Base-by-base conservation (phyloP, 768 basidiomycete species). In the Chalciporus piperatus region DNA sequence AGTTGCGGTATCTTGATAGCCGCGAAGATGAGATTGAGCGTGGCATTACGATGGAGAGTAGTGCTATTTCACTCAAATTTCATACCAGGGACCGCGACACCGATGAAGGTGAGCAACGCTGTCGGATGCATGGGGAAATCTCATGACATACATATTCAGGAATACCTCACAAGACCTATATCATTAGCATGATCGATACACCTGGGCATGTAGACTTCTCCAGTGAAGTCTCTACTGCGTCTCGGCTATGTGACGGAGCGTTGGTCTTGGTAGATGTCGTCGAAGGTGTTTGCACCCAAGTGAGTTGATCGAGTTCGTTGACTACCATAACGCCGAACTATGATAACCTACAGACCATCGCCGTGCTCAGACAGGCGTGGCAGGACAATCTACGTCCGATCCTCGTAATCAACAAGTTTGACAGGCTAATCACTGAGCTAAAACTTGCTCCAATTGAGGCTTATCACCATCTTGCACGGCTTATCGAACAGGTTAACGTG, bases 151-250 rank as follows among this genome's bases (percentile, higher is more conserved):
- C 66, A 56, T 65, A 58, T 62, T 60, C 63, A 88, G 88, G 69
- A 66, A 77, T 68, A 68, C 70, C 71, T 47, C 74, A 80, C 23
- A 87, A 76, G 64, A 87, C 84, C 20, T 97, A 89, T 71, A 77
- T 88, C 41, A 81, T 98, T 48, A 98, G 97, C 66, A 87, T 98
- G 79, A 96, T 99, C 56, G 97, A 99, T 69, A 98, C 97, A 0
- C 97, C 97, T 14, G 97, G 97, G 4, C 97, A 99, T 72, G 96
- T 99, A 20, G 97, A 98, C 69, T 99, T 99, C 60, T 95, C 94
- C 0, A 93, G 87, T 49, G 97, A 98, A 66, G 97, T 99, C 0
- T 98, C 94, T 1, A 90, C 92, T 1, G 94, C 96, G 19, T 91
- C 94, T 12, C 76, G 95, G 44, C 66, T 99, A 22, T 97, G 94